Evolutionary conservation across 768 basidiomycete genomes (phyloP), one percentile per base, ranked within the genome.

Genomic region (Candolleomyces eurysporus): DNA sequence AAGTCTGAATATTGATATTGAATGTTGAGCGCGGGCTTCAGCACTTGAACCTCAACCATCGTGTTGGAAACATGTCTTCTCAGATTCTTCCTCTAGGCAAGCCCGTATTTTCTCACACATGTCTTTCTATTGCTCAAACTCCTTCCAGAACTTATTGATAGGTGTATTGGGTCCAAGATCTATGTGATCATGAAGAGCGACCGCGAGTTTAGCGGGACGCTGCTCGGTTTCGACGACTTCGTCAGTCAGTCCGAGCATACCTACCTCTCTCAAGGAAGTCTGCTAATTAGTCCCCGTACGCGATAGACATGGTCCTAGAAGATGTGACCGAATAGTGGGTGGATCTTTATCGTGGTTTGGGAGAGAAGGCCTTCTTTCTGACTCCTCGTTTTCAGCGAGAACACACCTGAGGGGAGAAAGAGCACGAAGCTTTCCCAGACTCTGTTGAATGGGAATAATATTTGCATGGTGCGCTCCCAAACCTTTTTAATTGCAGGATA

Each of bases 111-210:
- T 36, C 19, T 49, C 36, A 16, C 8, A 51, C 31, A 4, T 32
- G 31, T 19, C 22, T 26, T 10, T 39, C 17, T 17, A 39, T 8
- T 22, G n/a, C 16, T 13, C n/a, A 49, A 11, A n/a, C 14, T n/a
- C 5, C 53, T 22, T 46, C 48, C 65, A 96, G 96, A 98, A 74
- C 82, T 99, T 48, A 96, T 99, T 69, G 96, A 99, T 74, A 85
- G 92, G 72, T 98, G 96, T 72, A 98, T 98, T 72, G 96, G 96
- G 60, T 96, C 94, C 39, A 86, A 87, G 53, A 96, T 98, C 71
- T 97, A 94, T 93, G 96, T 98, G 68, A 87, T 98, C 73, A 98
- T 97, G 94, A 98, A 98, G 79, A 89, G 84, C 67, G 95, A 99
- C 63, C 89, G 94, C 50, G 96, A 99, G 78, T 99, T 98, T 76